Evolutionary conservation across 108 stramenopile species (phyloP), one percentile per base, ranked within the genome.

Genomic region (Cyclotella sp.): DNA sequence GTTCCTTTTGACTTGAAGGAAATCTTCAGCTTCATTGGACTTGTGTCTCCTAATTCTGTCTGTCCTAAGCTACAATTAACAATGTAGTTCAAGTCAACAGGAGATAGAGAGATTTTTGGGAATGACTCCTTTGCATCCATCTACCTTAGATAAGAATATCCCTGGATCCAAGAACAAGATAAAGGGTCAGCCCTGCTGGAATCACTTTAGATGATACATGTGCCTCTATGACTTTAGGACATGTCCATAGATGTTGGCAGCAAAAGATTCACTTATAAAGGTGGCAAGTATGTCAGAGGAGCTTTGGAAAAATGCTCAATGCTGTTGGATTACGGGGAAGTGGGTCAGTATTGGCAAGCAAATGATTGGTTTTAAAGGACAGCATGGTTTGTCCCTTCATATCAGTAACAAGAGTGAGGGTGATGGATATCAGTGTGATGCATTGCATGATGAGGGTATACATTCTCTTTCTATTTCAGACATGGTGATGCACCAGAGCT

Each of bases 401-500:
- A 81, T 81, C 19, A 40, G 59, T 14, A 76, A 75, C 74, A 75
- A 81, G 42, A 44, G 46, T 44, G 75, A 81, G 70, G 80, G 68
- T 28, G 74, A 81, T 60, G 74, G 74, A 0, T 81, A 69, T 60
- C 68, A 75, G 39, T 72, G 71, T 12, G 75, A 82, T 73, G 75
- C 70, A 9, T 14, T 82, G 34, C 77, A 76, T 27, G 58, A 72
- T 18, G 16, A 15, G 11, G 72, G 72, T 73, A 73, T 51, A 73
- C 73, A 0, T 73, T 55, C 39, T 29, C 57, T 7, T 71, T 71
- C 40, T 71, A 44, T 27, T 71, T 71, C 43, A 7, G 70, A 19
- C 41, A 59, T 58, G 70, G 57, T 4, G 42, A 57, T 12, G 45
- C 40, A 19, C 70, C 70, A 13, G 15, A 16, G 21, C 0, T 51